Base-by-base conservation (phyloP, 257 asterid species). In the Thymus quinquecostatus region DNA sequence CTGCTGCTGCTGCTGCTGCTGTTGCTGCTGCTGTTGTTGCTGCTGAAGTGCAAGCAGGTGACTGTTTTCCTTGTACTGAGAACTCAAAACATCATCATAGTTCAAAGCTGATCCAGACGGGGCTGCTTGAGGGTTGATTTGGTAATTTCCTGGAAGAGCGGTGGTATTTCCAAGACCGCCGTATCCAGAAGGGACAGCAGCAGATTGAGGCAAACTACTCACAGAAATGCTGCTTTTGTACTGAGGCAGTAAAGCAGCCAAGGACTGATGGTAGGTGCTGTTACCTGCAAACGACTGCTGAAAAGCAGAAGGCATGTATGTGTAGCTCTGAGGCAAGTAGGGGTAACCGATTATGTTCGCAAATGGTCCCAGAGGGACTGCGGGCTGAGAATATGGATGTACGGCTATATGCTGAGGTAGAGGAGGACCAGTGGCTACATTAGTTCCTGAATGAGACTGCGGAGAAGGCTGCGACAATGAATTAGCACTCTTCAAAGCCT, bases 1-100 rank as follows among this genome's bases (percentile, higher is more conserved):
- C 89, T 89, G 96, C 78, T 34, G 40, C 89, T 91, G 96, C 80
- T 88, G 98, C 89, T 91, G 96, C 21, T 21, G 21, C 21, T 87
- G 97, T 86, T 91, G 96, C 79, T 88, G 96, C 79, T 86, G 98
- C 8, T 48, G 54, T 89, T 92, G 96, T 77, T 87, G 97, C 89
- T 91, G 96, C 80, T 88, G 98, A 76, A 86, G 94, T 5, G 97
- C 79, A 70, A 79, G 84, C 70, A 86, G 78, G 73, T 83, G 90
- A 78, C 74, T 86, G 48, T 3, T 74, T 54, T 92, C 96, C 87
- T 85, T 87, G 89, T 80, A 86, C 81, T 86, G 97, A 79, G 97
- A 87, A 80, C 81, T 84, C 84, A 86, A 79, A 69, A 86, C 76
- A 49, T 89, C 94, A 1, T 89, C 96, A 49, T 89, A 89, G 64